Percentiles rank a stretch among this genome's conserved stretches.
Evolutionary conservation across 169 alveolate species (phyloP).

Genomic region (Babesia ovis): DNA sequence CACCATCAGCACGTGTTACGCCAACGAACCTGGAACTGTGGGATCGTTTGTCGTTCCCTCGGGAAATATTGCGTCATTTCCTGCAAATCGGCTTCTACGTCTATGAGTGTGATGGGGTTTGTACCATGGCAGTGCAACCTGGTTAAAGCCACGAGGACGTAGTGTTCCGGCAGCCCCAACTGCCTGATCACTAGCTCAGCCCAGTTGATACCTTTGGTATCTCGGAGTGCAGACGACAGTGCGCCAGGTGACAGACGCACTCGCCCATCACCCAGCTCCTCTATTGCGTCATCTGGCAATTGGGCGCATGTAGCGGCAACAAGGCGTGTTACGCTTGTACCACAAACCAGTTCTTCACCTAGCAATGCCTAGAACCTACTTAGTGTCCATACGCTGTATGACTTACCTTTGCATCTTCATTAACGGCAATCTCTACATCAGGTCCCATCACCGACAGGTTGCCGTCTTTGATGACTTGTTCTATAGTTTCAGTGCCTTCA

Average conservation of each 20-base stretch:
- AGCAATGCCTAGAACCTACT: slow-evolving; percentile 1
- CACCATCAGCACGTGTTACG: neutral
- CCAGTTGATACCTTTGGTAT: neutral
- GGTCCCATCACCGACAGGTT: slow-evolving; percentile 17
- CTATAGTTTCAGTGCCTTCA: slow-evolving; percentile 20
- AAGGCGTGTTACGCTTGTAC: slow-evolving; percentile 14
- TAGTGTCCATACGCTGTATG: neutral
- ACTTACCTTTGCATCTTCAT: slow-evolving; percentile 46
- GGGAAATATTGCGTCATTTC: slow-evolving; percentile 45
- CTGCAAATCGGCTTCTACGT: slow-evolving; percentile 33
- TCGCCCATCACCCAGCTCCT: slow-evolving; percentile 7
- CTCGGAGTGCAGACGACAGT: neutral
- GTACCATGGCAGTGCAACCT: slow-evolving; percentile 53
- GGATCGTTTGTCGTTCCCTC: slow-evolving; percentile 28
- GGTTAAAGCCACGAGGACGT: slow-evolving; percentile 37
- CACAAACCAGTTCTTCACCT: slow-evolving; percentile 25
- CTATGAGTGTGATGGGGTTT: slow-evolving; percentile 46
- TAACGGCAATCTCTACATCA: slow-evolving; percentile 2
- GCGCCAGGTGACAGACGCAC: slow-evolving; percentile 12
- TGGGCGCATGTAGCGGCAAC: slow-evolving; percentile 26
- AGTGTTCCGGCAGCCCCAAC: slow-evolving; percentile 53
- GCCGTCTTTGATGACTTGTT: neutral
- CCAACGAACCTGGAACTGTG: slow-evolving; percentile 27
- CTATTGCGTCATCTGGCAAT: slow-evolving; percentile 22
- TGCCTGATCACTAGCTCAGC: slow-evolving; percentile 8